Percentiles rank a stretch among this genome's conserved stretches.
phyloP scores from a whole-genome alignment of 371 early-diverging fungal genomes.

The Rhizopus delemar region DNA sequence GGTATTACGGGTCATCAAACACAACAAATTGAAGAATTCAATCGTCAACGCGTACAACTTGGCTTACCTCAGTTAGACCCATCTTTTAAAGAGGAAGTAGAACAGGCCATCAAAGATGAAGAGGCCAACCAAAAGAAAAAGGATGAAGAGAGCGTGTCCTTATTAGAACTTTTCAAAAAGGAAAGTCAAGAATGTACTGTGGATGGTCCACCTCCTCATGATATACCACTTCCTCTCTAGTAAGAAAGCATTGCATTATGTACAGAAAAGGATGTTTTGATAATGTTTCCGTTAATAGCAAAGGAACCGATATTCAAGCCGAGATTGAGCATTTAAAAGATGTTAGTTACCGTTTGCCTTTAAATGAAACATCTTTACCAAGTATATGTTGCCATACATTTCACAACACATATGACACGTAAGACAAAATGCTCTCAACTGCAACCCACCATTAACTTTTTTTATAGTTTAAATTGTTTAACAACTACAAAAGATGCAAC shows the following conservation, averaged over 20 bases:
- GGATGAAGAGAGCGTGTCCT: slow-evolving; percentile 15
- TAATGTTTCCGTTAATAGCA: slow-evolving; percentile 33
- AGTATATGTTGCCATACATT: slow-evolving; percentile 97
- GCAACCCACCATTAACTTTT: not conserved
- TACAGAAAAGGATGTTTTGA: no score
- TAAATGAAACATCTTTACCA: slow-evolving; percentile 77
- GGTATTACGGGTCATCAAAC: slow-evolving; percentile 82
- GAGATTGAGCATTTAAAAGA: slow-evolving; percentile 80
- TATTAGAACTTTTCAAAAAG: slow-evolving; percentile 50
- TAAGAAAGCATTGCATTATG: slow-evolving; percentile 31
- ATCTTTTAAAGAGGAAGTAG: slow-evolving; percentile 44
- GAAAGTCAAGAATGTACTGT: slow-evolving; percentile 36
- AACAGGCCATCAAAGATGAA: slow-evolving; percentile 38
- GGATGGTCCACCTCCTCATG: slow-evolving; percentile 46
- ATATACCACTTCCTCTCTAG: slow-evolving; percentile 73
- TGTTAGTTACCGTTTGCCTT: slow-evolving; percentile 70
- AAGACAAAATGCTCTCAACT: slow-evolving; percentile 1
- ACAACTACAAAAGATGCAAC: slow-evolving; percentile 72
- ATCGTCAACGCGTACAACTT: slow-evolving; percentile 58
- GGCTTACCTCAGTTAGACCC: slow-evolving; percentile 40
- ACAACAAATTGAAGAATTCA: slow-evolving; percentile 80
- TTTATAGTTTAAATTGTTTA: slow-evolving; percentile 65
- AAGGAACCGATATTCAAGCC: slow-evolving; percentile 68
- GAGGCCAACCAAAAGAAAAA: slow-evolving; percentile 24
- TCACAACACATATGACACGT: slow-evolving; percentile 89